Base-by-base conservation (phyloP, 2,329 filamentous ascomycete genomes). In the Dissoconium aciculare region DNA sequence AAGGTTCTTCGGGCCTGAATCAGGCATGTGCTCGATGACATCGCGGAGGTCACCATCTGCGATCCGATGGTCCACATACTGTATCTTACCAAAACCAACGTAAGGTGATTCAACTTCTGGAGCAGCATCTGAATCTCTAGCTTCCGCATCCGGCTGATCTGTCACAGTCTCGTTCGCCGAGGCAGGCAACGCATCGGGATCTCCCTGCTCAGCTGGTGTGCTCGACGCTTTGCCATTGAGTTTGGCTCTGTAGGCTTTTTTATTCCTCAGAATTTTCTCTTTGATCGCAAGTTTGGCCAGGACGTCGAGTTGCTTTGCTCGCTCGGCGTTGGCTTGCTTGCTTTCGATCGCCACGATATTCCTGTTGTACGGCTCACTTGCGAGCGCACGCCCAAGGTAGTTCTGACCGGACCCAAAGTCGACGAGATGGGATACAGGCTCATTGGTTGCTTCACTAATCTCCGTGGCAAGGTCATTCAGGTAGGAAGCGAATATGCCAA, bases 341-440 rank as follows among this genome's bases (percentile, higher is more conserved):
- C 83, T 80, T 56, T 98, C 89, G 17, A 98, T 83, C 1, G 87
- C 89, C 32, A 95, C 74, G 26, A 95, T 78, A 42, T 84, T 73
- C 46, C 76, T 74, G 47, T 85, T 81, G 58, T 92, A 93, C 1
- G 85, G 84, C 32, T 75, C 66, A 38, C 78, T 83, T 10, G 87
- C 87, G 35, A 98, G 63, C 1, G 82, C 79, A 27, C 89, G 70
- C 1, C 89, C 87, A 3, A 98, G 72, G 49, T 98, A 98, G 50
- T 94, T 95, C 54, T 95, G 87, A 0, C 89, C 89, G 31, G 84
- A 93, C 15, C 89, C 89, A 55, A 95, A 93, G 57, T 98, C 89
- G 28, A 95, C 77, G 35, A 93, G 74, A 58, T 95, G 85, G 0
- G 83, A 81, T 37, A 94, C 74, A 5, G 40, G 28, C 34, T 56